A percentile compares a stretch with the other conserved stretches of the same genome.
phyloP scores from a whole-genome alignment of 495 filamentous ascomycete species.

The Trichoderma reesei region DNA sequence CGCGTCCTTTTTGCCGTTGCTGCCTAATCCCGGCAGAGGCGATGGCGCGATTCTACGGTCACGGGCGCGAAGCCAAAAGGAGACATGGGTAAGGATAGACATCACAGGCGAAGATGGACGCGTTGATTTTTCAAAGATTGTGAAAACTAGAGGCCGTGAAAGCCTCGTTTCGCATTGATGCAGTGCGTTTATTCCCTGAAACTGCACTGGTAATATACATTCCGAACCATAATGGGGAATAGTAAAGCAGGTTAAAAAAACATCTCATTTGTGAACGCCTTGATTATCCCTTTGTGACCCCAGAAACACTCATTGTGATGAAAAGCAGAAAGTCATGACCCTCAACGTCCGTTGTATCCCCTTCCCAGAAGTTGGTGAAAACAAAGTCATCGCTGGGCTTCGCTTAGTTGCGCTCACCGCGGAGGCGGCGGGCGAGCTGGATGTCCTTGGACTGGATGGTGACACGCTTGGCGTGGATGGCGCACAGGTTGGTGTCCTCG shows the following conservation, averaged over 20 bases:
- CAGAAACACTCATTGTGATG: slow-evolving; percentile 19
- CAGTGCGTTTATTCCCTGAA: slow-evolving; percentile 3
- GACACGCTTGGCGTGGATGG: slow-evolving; percentile 99
- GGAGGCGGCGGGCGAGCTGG: slow-evolving; percentile 92
- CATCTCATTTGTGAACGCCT: slow-evolving; percentile 12
- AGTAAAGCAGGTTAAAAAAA: slow-evolving; percentile 18
- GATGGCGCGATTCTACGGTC: not conserved
- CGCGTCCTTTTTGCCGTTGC: too few species aligned
- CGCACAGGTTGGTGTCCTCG: slow-evolving; percentile 99
- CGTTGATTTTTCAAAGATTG: not conserved
- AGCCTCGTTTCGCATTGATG: slow-evolving; percentile 7
- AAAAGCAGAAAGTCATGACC: slow-evolving; percentile 23
- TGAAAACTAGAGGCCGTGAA: not conserved
- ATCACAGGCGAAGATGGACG: too few species aligned
- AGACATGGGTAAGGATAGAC: too few species aligned
- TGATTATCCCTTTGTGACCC: slow-evolving; percentile 14
- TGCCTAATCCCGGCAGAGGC: too few species aligned
- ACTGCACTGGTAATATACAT: slow-evolving; percentile 27
- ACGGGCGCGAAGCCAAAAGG: not conserved
- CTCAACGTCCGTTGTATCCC: slow-evolving; percentile 14
- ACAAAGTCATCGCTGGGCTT: slow-evolving; percentile 12
- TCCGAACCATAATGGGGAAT: slow-evolving; percentile 14
- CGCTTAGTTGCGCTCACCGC: slow-evolving; percentile 68
- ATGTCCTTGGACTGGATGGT: slow-evolving; percentile 94
- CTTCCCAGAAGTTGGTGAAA: slow-evolving; percentile 11